phyloP scores from a whole-genome alignment of 2,329 filamentous ascomycete genomes.

The Alternaria incomplexa region DNA sequence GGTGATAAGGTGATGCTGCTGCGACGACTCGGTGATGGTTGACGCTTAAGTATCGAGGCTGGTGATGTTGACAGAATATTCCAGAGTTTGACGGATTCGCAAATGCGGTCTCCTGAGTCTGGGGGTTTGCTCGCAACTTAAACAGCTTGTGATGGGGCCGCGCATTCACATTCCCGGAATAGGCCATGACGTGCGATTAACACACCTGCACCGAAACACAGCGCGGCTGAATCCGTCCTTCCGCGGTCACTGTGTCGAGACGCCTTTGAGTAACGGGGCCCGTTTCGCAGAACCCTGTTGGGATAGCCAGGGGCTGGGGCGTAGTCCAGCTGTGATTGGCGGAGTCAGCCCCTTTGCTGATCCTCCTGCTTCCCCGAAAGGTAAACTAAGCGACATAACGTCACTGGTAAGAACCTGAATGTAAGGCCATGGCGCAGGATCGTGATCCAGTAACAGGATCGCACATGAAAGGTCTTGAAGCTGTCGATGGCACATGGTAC shows the following conservation, averaged over 20 bases:
- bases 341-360: conserved; percentile 17
- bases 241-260: conserved; percentile 4
- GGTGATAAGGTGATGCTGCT: conserved; percentile 17
- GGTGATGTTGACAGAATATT: background rate
- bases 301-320: conserved; percentile 4
- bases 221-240: conserved; percentile 26
- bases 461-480: conserved; percentile 19
- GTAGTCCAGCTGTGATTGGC: conserved; percentile 28
- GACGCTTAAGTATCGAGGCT: conserved; percentile 13
- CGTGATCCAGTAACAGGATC: conserved; percentile 28
- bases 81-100: conserved; percentile 1
- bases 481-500: conserved; percentile 24
- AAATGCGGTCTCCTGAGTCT: background rate
- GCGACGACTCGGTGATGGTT: conserved; percentile 12
- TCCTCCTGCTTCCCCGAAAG: conserved; percentile 16
- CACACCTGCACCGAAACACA: conserved; percentile 9
- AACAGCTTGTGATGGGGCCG: conserved; percentile 13
- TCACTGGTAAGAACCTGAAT: conserved; percentile 28
- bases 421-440: conserved; percentile 26
- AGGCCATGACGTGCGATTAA: conserved; percentile 35
- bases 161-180: conserved; percentile 22
- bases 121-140: conserved; percentile 13
- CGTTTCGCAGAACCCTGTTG: conserved; percentile 16
- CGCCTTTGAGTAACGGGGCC: conserved; percentile 12
- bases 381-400: conserved; percentile 34